Evolutionary conservation across 2,329 filamentous ascomycete species (phyloP).

Genomic region (Ascochyta pisi): DNA sequence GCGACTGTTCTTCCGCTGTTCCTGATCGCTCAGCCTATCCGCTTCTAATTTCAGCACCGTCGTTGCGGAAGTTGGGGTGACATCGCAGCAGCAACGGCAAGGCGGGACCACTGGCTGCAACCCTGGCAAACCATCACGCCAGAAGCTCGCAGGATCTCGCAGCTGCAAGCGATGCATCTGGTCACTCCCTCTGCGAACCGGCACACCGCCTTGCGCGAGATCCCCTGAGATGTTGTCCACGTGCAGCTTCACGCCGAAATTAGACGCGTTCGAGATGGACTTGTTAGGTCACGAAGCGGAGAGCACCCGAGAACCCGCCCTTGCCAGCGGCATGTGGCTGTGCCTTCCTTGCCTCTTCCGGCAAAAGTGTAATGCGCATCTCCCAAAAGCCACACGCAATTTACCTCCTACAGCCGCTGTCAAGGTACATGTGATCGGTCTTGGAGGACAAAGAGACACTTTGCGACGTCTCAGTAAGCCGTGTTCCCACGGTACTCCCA

Average conservation of each 20-base stretch:
- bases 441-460: conserved; percentile 5
- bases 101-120: conserved; percentile 25
- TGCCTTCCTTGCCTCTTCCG: conserved; percentile 13
- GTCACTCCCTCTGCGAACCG: conserved; percentile 20
- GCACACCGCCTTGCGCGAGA: conserved; percentile 32
- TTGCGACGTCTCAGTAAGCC: conserved; percentile 12
- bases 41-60: conserved; percentile 34
- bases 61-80: conserved; percentile 25
- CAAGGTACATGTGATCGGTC: conserved; percentile 21
- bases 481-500: neutral
- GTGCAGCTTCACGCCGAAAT: conserved; percentile 39
- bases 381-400: conserved; percentile 13
- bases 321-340: conserved; percentile 18
- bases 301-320: conserved; percentile 18
- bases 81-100: conserved; percentile 25
- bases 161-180: conserved; percentile 23
- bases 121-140: conserved; percentile 34
- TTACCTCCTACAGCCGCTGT: conserved; percentile 7
- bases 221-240: conserved; percentile 31
- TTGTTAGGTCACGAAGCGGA: conserved; percentile 35
- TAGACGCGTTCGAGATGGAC: conserved; percentile 33
- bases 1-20: conserved; percentile 17
- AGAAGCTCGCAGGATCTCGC: conserved; percentile 10
- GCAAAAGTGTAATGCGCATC: conserved; percentile 11
- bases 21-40: conserved; percentile 32